Conservation (phyloP, 768 basidiomycete species). For the Neoboletus magnificus region DNA sequence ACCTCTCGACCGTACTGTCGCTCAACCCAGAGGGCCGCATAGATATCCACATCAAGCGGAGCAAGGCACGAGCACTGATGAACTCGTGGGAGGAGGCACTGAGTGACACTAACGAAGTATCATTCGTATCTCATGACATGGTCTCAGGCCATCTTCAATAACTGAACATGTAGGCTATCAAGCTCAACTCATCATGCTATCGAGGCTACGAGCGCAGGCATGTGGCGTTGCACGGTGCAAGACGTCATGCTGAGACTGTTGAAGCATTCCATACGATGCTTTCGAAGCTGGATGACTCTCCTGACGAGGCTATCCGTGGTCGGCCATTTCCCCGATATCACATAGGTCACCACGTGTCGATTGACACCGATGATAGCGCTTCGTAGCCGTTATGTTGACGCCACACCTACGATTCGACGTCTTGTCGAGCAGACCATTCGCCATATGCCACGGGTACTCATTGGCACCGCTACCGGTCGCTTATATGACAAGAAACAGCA, state of each 20-base stretch:
- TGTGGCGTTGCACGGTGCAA: not conserved
- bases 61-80: too few species aligned
- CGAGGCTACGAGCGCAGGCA: not conserved
- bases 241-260: not conserved
- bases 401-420: not conserved
- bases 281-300: not conserved
- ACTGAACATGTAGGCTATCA: not conserved
- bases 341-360: not conserved
- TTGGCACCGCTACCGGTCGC: not conserved
- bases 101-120: too few species aligned
- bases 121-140: too few species aligned
- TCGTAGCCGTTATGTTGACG: not conserved
- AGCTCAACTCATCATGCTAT: not conserved
- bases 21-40: too few species aligned
- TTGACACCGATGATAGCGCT: not conserved
- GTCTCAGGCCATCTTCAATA: too few species aligned
- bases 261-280: not conserved
- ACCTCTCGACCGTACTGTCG: too few species aligned
- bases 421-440: not conserved
- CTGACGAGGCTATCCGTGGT: too few species aligned
- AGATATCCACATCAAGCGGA: too few species aligned
- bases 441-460: not conserved
- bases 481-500: not conserved
- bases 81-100: too few species aligned
- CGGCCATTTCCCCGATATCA: not conserved